Conservation (phyloP, 805 yeast genomes). For the Saccharomycopsis babjevae region DNA sequence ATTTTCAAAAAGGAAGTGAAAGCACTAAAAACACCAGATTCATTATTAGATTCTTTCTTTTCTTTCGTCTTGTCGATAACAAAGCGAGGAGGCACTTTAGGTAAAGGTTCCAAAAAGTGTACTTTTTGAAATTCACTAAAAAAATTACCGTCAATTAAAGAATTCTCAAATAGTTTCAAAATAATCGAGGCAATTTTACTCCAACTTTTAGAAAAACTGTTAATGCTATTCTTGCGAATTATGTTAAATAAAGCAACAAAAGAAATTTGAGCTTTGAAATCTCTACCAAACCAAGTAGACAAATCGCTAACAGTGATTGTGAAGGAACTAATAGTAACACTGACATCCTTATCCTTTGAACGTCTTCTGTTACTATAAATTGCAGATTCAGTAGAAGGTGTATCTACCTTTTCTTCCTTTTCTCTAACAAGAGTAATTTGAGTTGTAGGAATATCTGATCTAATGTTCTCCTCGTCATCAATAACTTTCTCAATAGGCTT, state of each 20-base stretch:
- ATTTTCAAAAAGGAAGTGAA: constrained; percentile 89
- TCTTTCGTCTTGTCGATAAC: constrained; percentile 34
- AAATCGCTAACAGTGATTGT: constrained; percentile 66
- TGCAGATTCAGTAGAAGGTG: constrained; percentile 3
- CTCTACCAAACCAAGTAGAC: constrained; percentile 78
- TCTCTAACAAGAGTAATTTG: constrained; percentile 25
- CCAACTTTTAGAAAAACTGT: constrained; percentile 49
- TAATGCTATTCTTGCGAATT: constrained; percentile 45
- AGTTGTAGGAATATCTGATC: constrained; percentile 36
- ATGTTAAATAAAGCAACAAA: constrained; percentile 78
- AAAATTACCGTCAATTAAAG: constrained; percentile 55
- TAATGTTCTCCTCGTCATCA: constrained; percentile 24
- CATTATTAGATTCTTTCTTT: constrained; percentile 50
- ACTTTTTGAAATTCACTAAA: constrained; percentile 53
- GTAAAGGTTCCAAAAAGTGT: constrained; percentile 42
- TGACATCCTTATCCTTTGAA: not conserved
- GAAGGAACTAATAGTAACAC: constrained; percentile 4
- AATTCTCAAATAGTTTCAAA: constrained; percentile 58
- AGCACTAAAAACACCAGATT: constrained; percentile 74
- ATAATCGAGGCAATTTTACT: constrained; percentile 45
- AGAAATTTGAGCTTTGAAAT: constrained; percentile 85
- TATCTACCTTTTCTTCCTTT: not conserved
- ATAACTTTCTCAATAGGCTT: constrained; percentile 18
- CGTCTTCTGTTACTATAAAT: constrained; percentile 7
- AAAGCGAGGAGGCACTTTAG: constrained; percentile 56